A percentile compares a stretch with the other conserved stretches of the same genome.
Evolutionary conservation across 306 rosid genomes (phyloP).

Genomic region (Medicago arabica): DNA sequence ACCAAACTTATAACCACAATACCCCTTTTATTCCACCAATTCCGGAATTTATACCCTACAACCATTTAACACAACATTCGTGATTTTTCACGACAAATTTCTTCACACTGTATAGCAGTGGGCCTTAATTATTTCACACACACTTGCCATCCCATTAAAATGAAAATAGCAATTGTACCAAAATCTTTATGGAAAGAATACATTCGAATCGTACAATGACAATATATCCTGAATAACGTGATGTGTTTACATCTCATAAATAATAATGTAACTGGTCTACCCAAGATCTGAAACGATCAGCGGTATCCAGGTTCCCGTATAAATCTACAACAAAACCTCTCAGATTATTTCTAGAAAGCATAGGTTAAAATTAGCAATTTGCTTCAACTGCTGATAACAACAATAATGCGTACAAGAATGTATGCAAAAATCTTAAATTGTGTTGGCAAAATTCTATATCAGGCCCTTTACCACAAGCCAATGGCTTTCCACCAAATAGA

Average conservation of each 20-base stretch:
- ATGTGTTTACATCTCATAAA: conserved; percentile 47
- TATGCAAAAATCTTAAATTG: conserved; percentile 39
- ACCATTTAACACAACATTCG: no score
- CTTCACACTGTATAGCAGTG: no score
- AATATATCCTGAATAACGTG: conserved; percentile 41
- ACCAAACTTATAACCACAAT: no score
- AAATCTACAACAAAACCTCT: conserved; percentile 51
- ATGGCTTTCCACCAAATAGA: conserved; percentile 94
- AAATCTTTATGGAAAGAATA: neutral
- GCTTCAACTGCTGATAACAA: conserved; percentile 49
- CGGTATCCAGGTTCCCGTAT: conserved; percentile 41
- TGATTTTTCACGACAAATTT: no score
- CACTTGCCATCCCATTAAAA: conserved; percentile 5
- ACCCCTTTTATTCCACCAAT: no score
- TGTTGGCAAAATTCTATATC: conserved; percentile 43
- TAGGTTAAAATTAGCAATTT: conserved; percentile 39
- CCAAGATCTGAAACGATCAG: conserved; percentile 43
- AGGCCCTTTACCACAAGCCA: conserved; percentile 78
- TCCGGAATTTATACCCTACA: no score
- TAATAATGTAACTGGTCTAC: conserved; percentile 47
- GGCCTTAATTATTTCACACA: neutral
- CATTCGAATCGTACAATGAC: conserved; percentile 38
- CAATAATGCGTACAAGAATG: conserved; percentile 37
- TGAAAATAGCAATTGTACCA: neutral
- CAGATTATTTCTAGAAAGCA: conserved; percentile 58